Evolutionary conservation across 805 yeast species (phyloP), one percentile per base, ranked within the genome.

Genomic region (Isabelozyma rhagii): DNA sequence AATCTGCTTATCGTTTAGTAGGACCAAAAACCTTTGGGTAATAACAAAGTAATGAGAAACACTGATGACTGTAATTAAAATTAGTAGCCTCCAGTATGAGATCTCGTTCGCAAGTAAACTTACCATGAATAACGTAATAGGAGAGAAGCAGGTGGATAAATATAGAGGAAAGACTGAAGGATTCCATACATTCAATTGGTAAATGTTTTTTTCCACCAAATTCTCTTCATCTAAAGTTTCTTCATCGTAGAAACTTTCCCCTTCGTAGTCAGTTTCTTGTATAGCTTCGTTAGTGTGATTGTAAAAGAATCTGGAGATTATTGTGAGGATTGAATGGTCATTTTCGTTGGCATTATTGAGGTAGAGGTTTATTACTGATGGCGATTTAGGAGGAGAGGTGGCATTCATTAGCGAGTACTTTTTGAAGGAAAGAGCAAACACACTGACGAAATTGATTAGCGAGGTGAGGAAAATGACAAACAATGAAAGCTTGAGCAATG

Each of bases 131-230:
- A 81, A 54, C 44, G 75, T 78, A 8, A 82, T 60, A 0, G 96
- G 94, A 7, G 89, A 83, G 53, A 82, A 83, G 1, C 80, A 64
- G 2, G 80, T 70, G 28, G 80, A 73, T 2, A 86, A 55, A 44
- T 71, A 66, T 5, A 85, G 68, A 31, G 75, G 75, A 60, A 85
- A 83, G 53, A 72, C 72, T 0, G 85, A 76, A 0, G 93, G 93
- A 41, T 74, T 71, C 96, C 96, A 87, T 45, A 85, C 78, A 15
- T 67, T 68, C 41, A 87, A 62, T 50, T 80, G 78, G 81, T 86
- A 85, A 34, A 76, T 75, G 17, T 68, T 68, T 28, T 70, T 68
- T 29, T 70, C 55, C 18, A 55, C 45, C 15, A 58, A 54, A 41
- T 55, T 56, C 21, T 55, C 49, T 36, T 59, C 59, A 43, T 46